These are phyloP conservation scores for Ophiorrhiza pumila DNA, from an alignment of 257 asterid genomes.

Conservation along the genomic window DNA sequence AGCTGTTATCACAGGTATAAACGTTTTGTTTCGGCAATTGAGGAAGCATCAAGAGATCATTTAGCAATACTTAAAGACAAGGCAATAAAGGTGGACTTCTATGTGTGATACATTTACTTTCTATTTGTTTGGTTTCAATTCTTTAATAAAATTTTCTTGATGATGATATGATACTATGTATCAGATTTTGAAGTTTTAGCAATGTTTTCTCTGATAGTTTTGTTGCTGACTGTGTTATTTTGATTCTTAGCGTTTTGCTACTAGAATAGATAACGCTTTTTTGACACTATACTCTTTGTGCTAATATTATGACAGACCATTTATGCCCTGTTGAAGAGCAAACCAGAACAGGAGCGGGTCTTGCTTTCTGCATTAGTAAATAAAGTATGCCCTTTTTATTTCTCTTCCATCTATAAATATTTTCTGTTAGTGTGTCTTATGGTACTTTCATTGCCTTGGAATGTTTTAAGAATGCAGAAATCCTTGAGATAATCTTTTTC, in stretches of 20 bases:
- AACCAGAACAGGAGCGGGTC: constrained; percentile 92
- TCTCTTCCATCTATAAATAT: constrained; percentile 11
- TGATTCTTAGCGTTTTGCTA: neutral
- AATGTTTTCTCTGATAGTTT: neutral
- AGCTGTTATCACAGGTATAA: constrained; percentile 52
- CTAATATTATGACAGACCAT: constrained; percentile 46
- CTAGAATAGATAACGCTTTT: neutral
- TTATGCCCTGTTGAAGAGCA: constrained; percentile 70
- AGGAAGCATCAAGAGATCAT: constrained; percentile 87
- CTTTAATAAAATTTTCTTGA: neutral
- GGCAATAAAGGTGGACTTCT: constrained; percentile 72
- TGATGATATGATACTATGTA: neutral
- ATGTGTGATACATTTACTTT: neutral
- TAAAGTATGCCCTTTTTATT: constrained; percentile 45
- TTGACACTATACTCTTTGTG: constrained; percentile 1
- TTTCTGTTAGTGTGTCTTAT: neutral
- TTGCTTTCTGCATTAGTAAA: constrained; percentile 83
- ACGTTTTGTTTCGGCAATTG: constrained; percentile 67
- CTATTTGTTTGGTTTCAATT: neutral
- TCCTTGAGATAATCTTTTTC: constrained; percentile 15
- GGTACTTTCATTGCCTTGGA: constrained; percentile 3
- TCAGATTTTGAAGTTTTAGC: neutral
- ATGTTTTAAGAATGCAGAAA: neutral
- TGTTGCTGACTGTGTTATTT: constrained; percentile 2
- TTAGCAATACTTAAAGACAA: constrained; percentile 74